Base-by-base conservation (phyloP, 2,329 filamentous ascomycete species). In the Ceratocystis harringtonii region DNA sequence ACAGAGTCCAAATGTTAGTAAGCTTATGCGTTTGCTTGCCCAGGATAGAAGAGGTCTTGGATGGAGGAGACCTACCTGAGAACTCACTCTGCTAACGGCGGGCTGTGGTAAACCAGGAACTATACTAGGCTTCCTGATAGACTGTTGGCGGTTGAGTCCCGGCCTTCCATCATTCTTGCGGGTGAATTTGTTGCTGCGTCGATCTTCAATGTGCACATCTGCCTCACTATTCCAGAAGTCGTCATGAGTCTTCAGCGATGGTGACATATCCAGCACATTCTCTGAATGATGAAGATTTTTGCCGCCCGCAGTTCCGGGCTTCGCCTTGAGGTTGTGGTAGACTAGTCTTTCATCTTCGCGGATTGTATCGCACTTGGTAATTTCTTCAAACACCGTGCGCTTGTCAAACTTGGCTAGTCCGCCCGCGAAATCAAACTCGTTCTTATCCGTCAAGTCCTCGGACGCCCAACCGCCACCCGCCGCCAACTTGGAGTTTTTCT, bases 331-430 rank as follows among this genome's bases (percentile, higher is more conserved):
- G 73, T 97, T 97, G 76, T 95, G 91, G 65, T 89, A 88, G 43
- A 96, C 92, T 48, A 99, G 76, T n/a, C 92, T 86, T 69, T 90
- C 89, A 64, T 92, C 87, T 66, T 96, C 92, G n/a, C 92, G 89
- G 7, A 92, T 85, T 36, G 84, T 86, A 71, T 97, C 92, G 66
- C 95, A 90, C 69, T 89, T 90, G 67, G 90, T 82, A 74, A 97
- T 94, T 75, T 96, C 87, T 69, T 92, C 88, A 73, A 99, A 99
- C 7, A 97, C 84, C 1, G 86, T 86, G 65, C 87, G 84, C 77
- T 97, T 97, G 78, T 97, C 92, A 71, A 97, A 97, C 72, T 96
- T 95, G 60, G 90, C 92, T 41, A 97, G 80, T 69, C 91, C 91
- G 65, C 85, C 86, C 70, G 89, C 86, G 71, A 97, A 97, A 74